Conservation (phyloP, 2,329 filamentous ascomycete genomes). For the Hysterium pulicare region DNA sequence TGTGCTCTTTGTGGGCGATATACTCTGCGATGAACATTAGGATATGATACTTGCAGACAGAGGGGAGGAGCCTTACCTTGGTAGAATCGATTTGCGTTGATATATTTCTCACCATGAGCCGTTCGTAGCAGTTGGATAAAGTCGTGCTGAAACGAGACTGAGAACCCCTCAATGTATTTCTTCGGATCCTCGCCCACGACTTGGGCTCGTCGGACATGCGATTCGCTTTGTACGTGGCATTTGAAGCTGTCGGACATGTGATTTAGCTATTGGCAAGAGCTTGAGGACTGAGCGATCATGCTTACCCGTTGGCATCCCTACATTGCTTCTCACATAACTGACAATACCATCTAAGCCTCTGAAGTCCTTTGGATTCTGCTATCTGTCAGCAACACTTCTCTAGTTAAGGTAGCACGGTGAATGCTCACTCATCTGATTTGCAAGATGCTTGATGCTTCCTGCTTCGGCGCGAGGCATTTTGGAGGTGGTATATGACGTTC, state of each 20-base stretch:
- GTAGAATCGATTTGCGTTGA: slow-evolving; percentile 69
- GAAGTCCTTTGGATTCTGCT: slow-evolving; percentile 54
- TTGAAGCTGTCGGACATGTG: slow-evolving; percentile 26
- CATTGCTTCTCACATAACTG: slow-evolving; percentile 72
- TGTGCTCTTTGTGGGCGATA: slow-evolving; percentile 67
- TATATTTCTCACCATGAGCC: slow-evolving; percentile 83
- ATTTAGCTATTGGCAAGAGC: not conserved
- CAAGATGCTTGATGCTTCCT: slow-evolving; percentile 84
- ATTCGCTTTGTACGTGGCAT: slow-evolving; percentile 77
- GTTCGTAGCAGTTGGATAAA: slow-evolving; percentile 76
- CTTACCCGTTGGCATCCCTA: slow-evolving; percentile 87
- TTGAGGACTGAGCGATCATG: slow-evolving; percentile 44
- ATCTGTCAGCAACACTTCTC: not conserved
- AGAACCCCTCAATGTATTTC: slow-evolving; percentile 79
- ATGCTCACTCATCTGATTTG: slow-evolving; percentile 70
- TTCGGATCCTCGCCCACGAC: slow-evolving; percentile 83
- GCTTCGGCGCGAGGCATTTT: slow-evolving; percentile 90
- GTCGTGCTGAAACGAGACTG: slow-evolving; percentile 74
- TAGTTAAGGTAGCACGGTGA: slow-evolving; percentile 20
- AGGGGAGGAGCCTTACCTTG: too few relatives aligned
- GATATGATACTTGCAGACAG: too few relatives aligned
- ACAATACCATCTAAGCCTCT: slow-evolving; percentile 89
- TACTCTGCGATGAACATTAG: too few relatives aligned
- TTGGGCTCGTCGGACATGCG: slow-evolving; percentile 85
- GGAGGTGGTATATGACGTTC: slow-evolving; percentile 12